Evolutionary conservation across 768 basidiomycete species (phyloP).

Genomic region (Gymnopilus junonius): DNA sequence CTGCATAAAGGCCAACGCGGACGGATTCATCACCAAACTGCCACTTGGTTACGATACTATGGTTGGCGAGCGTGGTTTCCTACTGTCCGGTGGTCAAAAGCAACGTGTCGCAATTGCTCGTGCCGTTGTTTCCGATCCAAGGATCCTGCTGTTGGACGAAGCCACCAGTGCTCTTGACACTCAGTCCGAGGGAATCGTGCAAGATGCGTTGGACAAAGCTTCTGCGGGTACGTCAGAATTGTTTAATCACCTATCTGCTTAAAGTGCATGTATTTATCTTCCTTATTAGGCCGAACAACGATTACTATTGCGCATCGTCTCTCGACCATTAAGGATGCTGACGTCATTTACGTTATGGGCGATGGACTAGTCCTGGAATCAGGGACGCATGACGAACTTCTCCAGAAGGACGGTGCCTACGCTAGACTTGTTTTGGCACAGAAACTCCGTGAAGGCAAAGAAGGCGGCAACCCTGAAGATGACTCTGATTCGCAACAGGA

Average conservation of each 20-base stretch:
- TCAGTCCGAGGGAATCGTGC: constrained; percentile 85
- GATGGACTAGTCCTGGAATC: constrained; percentile 80
- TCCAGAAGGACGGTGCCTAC: constrained; percentile 69
- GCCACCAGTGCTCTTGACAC: constrained; percentile 91
- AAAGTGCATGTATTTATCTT: neutral
- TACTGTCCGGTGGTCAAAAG: constrained; percentile 86
- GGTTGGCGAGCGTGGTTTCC: constrained; percentile 88
- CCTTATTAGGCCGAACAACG: constrained; percentile 65
- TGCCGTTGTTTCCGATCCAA: constrained; percentile 87
- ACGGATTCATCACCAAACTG: constrained; percentile 84
- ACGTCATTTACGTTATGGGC: constrained; percentile 89
- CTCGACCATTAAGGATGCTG: constrained; percentile 85
- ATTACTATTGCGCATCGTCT: constrained; percentile 83
- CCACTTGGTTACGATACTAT: constrained; percentile 86
- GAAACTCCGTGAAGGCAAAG: constrained; percentile 66
- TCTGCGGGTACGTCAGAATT: constrained; percentile 49
- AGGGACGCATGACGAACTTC: constrained; percentile 77
- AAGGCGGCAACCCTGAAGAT: constrained; percentile 24
- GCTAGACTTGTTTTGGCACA: constrained; percentile 78
- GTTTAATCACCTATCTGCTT: neutral
- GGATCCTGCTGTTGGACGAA: constrained; percentile 87
- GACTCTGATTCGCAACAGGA: constrained; percentile 38
- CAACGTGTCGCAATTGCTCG: constrained; percentile 90
- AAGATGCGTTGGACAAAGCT: constrained; percentile 90
- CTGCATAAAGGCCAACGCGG: constrained; percentile 87